Evolutionary conservation across 2,329 filamentous ascomycete species (phyloP), one percentile per base, ranked within the genome.

Genomic region (Tolypocladium album): DNA sequence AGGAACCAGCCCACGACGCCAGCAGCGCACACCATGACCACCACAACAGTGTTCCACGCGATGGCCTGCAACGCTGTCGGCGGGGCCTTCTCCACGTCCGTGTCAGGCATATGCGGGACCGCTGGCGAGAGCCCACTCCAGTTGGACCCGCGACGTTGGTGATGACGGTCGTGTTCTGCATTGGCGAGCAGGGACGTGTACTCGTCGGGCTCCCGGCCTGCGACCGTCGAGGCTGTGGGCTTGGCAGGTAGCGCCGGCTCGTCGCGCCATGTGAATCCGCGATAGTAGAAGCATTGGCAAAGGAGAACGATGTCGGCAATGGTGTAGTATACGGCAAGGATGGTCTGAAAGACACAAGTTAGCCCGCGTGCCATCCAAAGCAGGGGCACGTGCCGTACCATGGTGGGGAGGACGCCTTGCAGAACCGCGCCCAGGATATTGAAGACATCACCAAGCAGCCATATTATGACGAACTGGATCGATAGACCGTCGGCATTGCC

Each of bases 371-470:
- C 11, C 31, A 22, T 11, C 17, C 4, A 6, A 4, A 13, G 5
- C 22, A 22, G 31, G 50, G 31, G 20, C 31, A 55, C 36, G 31
- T 22, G 20, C 52, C 75, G 62, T 70, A 87, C 83, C 92, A 97
- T 97, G 0, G 93, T 99, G 1, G 94, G 92, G 59, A 97, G 75
- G 8, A 99, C 93, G 59, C 90, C 89, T 72, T 97, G 93, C 13
- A 97, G 74, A 20, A 97, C 85, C 22, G 92, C 90, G n/a, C 93
- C 93, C 3, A 96, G 80, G 64, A 97, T 95, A 71, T 97, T 97
- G 80, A 96, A 97, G 65, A 97, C 87, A 85, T 99, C 94, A 58
- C 94, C 94, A 1, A 88, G 81, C 2, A 97, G 82, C 94, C 94
- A 99, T 68, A 96, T 84, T 62, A 95, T 87, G 69, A 97, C 86